Percentiles rank a stretch among this genome's conserved stretches.
phyloP scores from a whole-genome alignment of 352 stramenopile genomes.

The Phytophthora sansomeana region DNA sequence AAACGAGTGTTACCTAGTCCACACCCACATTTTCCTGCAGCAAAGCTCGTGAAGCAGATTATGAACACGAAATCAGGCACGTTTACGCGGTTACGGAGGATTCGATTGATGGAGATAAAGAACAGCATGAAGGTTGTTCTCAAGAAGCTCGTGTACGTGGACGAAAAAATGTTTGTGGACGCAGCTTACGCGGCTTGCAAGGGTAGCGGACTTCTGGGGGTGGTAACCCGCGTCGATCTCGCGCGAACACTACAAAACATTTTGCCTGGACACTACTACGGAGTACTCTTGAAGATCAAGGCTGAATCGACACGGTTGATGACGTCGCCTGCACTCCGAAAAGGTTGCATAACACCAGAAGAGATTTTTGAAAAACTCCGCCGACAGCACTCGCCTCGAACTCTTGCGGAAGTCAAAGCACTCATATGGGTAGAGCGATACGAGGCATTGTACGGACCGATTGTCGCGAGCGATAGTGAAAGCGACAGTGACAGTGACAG shows the following conservation, averaged over 20 bases:
- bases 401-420: conserved; percentile 43
- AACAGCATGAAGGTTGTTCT: conserved; percentile 51
- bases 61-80: conserved; percentile 48
- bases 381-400: conserved; percentile 3
- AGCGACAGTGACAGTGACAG: conserved; percentile 16
- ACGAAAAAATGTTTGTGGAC: conserved; percentile 56
- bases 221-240: conserved; percentile 49
- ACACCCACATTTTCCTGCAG: conserved; percentile 55
- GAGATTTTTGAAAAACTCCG: conserved; percentile 36
- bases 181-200: conserved; percentile 50
- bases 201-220: conserved; percentile 42
- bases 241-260: conserved; percentile 41
- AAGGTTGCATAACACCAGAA: conserved; percentile 33
- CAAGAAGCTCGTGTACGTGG: conserved; percentile 45
- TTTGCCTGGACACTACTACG: conserved; percentile 48
- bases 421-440: conserved; percentile 59
- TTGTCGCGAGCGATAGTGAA: conserved; percentile 19
- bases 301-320: conserved; percentile 10
- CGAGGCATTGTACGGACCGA: conserved; percentile 34
- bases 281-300: conserved; percentile 39
- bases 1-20: conserved; percentile 54
- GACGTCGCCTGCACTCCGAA: conserved; percentile 30
- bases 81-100: conserved; percentile 46
- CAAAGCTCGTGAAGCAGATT: conserved; percentile 41
- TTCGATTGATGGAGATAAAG: conserved; percentile 56